Evolutionary conservation across 2,329 filamentous ascomycete genomes (phyloP).

Genomic region (Albophoma yamanashiensis): DNA sequence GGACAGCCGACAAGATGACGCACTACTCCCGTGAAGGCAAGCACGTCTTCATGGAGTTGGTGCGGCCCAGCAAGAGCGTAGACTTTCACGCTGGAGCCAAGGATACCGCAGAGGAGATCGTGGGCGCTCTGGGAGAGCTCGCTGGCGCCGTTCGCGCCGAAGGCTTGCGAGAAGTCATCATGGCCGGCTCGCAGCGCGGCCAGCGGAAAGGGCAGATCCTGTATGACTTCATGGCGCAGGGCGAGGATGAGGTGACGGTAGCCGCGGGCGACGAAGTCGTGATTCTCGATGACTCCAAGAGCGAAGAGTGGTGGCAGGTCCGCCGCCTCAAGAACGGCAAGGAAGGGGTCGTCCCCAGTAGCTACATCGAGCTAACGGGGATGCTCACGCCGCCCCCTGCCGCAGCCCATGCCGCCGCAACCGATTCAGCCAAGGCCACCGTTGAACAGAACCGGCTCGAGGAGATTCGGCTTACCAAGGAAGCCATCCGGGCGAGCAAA

Average conservation of each 20-base stretch:
- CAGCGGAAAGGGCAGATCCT: conserved; percentile 79
- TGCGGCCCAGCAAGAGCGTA: conserved; percentile 84
- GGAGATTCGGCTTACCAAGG: conserved; percentile 74
- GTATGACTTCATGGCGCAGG: conserved; percentile 95
- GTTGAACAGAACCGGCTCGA: conserved; percentile 72
- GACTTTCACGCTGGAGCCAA: conserved; percentile 97
- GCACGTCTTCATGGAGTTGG: conserved; percentile 90
- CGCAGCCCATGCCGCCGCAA: conserved; percentile 27
- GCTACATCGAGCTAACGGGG: conserved; percentile 84
- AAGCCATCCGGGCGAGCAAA: conserved; percentile 58
- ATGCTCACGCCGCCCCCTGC: conserved; percentile 41
- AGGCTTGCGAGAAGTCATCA: conserved; percentile 73
- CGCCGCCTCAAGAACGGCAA: conserved; percentile 81
- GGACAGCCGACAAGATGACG: conserved; percentile 90
- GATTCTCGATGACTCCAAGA: conserved; percentile 79
- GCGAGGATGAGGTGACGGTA: conserved; percentile 92
- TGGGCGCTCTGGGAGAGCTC: conserved; percentile 76
- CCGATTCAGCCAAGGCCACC: conserved; percentile 45
- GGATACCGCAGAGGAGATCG: conserved; percentile 91
- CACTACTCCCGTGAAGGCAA: conserved; percentile 98
- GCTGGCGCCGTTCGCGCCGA: conserved; percentile 78
- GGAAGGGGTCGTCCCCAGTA: conserved; percentile 92
- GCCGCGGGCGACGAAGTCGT: conserved; percentile 82
- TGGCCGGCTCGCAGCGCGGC: conserved; percentile 58
- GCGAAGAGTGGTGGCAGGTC: conserved; percentile 98